Percentiles rank a stretch among this genome's conserved stretches.
phyloP scores from a whole-genome alignment of 2,329 filamentous ascomycete genomes.

The Monilinia fructigena region DNA sequence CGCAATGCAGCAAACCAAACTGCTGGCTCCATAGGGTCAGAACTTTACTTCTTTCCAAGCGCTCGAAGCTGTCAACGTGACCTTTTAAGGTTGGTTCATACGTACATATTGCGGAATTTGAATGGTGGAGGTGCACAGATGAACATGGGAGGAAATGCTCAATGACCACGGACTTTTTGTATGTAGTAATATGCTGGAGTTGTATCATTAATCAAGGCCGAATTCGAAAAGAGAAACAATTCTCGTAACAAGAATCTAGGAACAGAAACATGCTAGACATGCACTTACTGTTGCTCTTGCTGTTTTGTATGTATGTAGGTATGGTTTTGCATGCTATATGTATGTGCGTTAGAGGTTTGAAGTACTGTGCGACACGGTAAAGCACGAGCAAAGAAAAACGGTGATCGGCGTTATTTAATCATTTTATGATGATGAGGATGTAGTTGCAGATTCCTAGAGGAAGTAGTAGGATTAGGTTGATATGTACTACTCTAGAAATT shows the following conservation, averaged over 20 bases:
- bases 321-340: not conserved
- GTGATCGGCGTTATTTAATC: conserved; percentile 6
- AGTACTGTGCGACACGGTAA: not conserved
- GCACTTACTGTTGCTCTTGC: not conserved
- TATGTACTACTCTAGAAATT: not conserved
- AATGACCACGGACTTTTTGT: conserved; percentile 10
- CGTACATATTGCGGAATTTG: conserved; percentile 11
- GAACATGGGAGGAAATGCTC: not conserved
- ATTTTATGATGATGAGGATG: conserved; percentile 4
- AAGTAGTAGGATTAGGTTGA: not conserved
- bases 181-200: not conserved
- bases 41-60: conserved; percentile 2
- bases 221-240: conserved; percentile 8
- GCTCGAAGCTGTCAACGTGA: conserved; percentile 5
- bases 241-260: conserved; percentile 9
- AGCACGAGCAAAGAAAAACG: conserved; percentile 10
- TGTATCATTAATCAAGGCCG: not conserved
- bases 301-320: conserved; percentile 4
- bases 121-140: conserved; percentile 14
- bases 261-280: not conserved
- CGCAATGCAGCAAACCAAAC: not conserved
- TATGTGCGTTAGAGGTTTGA: conserved; percentile 7
- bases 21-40: conserved; percentile 5
- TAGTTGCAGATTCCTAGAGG: conserved; percentile 10
- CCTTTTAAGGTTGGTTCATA: conserved; percentile 2